phyloP scores from a whole-genome alignment of 805 yeast genomes.

The Kodamaea laetipori region DNA sequence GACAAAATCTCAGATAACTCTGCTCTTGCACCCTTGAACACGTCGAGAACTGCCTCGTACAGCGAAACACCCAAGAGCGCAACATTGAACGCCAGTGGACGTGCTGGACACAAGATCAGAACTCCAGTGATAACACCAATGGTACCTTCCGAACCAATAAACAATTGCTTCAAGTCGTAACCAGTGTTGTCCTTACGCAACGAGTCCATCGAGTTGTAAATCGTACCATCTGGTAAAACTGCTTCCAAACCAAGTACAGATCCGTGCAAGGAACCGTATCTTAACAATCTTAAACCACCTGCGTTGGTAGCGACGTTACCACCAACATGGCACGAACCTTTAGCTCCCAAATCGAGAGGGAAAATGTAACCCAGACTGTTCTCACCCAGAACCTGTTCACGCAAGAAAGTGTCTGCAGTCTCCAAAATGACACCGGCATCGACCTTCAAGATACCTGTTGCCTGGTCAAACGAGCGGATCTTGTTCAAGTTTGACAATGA shows the following conservation, averaged over 20 bases:
- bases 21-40: conserved; percentile 73
- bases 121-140: conserved; percentile 89
- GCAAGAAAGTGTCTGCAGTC: conserved; percentile 73
- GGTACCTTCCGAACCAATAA: conserved; percentile 94
- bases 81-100: conserved; percentile 83
- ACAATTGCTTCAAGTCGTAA: conserved; percentile 86
- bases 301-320: conserved; percentile 96
- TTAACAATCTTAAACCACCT: conserved; percentile 84
- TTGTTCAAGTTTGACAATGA: conserved; percentile 72
- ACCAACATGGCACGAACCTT: conserved; percentile 95
- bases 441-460: conserved; percentile 81
- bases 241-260: conserved; percentile 88
- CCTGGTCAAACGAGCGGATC: conserved; percentile 77
- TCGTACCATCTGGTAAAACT: conserved; percentile 87
- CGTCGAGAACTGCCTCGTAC: conserved; percentile 80
- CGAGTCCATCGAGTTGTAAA: conserved; percentile 76
- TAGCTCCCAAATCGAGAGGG: conserved; percentile 94
- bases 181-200: conserved; percentile 96
- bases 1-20: conserved; percentile 85
- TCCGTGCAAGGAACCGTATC: conserved; percentile 94
- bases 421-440: conserved; percentile 93
- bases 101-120: conserved; percentile 84
- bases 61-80: conserved; percentile 82
- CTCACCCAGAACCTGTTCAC: conserved; percentile 47
- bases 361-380: conserved; percentile 65